Conservation (phyloP, 164 flowering plant genomes). For the Magnolia officinalis region DNA sequence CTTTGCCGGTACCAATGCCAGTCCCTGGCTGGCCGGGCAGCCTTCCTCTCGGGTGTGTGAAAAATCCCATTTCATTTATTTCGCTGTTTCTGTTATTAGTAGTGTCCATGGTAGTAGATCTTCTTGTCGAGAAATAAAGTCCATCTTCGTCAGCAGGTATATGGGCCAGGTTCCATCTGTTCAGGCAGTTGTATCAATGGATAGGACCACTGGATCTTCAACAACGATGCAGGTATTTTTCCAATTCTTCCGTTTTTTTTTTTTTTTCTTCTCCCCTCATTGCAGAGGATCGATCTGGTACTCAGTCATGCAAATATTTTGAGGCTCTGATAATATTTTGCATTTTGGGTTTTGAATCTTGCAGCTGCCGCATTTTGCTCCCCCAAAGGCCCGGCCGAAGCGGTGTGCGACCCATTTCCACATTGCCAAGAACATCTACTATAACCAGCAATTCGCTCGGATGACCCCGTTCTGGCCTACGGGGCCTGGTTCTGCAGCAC, state of each 20-base stretch:
- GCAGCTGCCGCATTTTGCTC: conserved; percentile 62
- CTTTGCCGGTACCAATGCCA: conserved; percentile 62
- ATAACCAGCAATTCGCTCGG: conserved; percentile 67
- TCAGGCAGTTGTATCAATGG: conserved; percentile 78
- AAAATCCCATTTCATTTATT: not conserved
- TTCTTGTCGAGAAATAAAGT: not conserved
- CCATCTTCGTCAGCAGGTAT: conserved; percentile 48
- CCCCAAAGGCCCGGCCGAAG: conserved; percentile 61
- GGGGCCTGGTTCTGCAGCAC: conserved; percentile 57
- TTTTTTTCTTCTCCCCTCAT: too few relatives aligned
- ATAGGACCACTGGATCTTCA: conserved; percentile 58
- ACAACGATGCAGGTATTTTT: conserved; percentile 55
- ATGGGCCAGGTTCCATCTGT: conserved; percentile 52
- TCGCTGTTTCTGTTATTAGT: conserved; percentile 5
- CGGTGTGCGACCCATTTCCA: conserved; percentile 91
- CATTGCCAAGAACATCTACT: conserved; percentile 68
- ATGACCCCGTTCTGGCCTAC: conserved; percentile 86
- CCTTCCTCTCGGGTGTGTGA: conserved; percentile 72
- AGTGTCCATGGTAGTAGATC: not conserved
- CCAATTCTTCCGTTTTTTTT: not conserved
- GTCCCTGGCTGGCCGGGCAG: conserved; percentile 84
- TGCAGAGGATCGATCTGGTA: not conserved
- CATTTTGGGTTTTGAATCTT: not conserved
- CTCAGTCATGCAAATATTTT: too few relatives aligned
- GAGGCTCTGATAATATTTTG: not conserved